Percentiles rank a stretch among this genome's conserved stretches.
These are phyloP conservation scores for Moringa oleifera DNA, from an alignment of 345 rosid genomes.

Conservation along the genomic window DNA sequence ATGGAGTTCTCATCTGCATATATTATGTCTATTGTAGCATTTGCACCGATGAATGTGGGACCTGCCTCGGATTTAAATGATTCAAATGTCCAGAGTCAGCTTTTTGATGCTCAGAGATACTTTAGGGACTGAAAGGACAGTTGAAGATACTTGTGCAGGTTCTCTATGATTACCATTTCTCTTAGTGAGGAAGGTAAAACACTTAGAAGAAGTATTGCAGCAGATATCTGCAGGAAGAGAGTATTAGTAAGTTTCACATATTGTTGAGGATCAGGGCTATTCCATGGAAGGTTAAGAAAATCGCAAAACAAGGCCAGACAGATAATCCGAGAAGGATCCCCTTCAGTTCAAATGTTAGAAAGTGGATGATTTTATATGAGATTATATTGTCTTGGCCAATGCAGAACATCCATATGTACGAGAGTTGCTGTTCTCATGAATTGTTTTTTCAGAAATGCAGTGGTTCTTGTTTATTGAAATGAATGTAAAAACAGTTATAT, in stretches of 20 bases:
- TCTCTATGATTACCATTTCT: neutral
- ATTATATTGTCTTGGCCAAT: too few relatives aligned
- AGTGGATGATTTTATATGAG: too few relatives aligned
- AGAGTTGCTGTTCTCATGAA: too few relatives aligned
- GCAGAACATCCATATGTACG: too few relatives aligned
- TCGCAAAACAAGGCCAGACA: too few relatives aligned
- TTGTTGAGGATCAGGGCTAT: neutral
- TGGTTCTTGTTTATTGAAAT: too few relatives aligned
- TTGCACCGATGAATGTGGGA: slow-evolving; percentile 67
- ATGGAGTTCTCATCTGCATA: neutral
- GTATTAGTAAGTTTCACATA: neutral
- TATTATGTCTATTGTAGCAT: slow-evolving; percentile 41
- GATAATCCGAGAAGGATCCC: too few relatives aligned
- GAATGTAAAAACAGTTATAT: too few relatives aligned
- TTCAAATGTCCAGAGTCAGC: slow-evolving; percentile 32
- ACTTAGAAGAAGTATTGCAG: neutral
- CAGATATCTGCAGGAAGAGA: neutral
- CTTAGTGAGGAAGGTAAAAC: neutral
- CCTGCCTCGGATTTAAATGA: slow-evolving; percentile 21
- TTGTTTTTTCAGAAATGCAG: too few relatives aligned
- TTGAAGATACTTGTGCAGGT: neutral
- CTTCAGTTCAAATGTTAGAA: too few relatives aligned
- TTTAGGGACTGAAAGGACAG: slow-evolving; percentile 18
- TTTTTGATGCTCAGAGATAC: slow-evolving; percentile 52
- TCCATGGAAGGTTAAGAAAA: too few relatives aligned